phyloP scores from a whole-genome alignment of 768 basidiomycete species.

The Calocera cornea region DNA sequence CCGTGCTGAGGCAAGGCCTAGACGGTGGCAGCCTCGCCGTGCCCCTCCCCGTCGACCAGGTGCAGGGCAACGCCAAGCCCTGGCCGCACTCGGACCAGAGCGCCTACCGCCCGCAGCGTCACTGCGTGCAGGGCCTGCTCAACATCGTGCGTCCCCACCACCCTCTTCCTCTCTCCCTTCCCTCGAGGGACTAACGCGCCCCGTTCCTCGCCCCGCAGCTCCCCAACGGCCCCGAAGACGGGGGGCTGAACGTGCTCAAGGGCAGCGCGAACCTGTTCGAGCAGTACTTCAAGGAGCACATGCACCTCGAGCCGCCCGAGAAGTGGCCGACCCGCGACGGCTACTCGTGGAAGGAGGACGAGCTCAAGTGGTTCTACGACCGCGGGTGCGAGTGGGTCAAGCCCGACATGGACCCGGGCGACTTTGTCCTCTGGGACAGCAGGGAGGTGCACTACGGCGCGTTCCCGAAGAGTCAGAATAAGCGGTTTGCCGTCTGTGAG shows the following conservation, averaged over 20 bases:
- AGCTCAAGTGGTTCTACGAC: conserved; percentile 21
- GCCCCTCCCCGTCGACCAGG: background rate
- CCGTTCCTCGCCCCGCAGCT: background rate
- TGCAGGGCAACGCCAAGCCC: background rate
- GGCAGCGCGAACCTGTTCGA: conserved; percentile 22
- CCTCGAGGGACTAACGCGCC: background rate
- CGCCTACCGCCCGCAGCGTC: background rate
- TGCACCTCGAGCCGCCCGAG: conserved; percentile 15
- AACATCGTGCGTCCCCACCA: background rate
- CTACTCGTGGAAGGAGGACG: conserved; percentile 14
- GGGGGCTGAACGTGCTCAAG: conserved; percentile 27
- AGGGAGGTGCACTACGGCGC: conserved; percentile 15
- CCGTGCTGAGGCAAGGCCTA: background rate
- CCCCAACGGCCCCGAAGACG: conserved; percentile 25
- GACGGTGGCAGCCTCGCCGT: background rate
- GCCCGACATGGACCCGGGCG: conserved; percentile 20
- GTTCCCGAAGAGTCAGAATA: conserved; percentile 14
- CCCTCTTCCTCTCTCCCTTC: background rate
- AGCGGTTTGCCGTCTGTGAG: conserved; percentile 18
- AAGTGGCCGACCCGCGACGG: conserved; percentile 11
- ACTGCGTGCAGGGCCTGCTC: background rate
- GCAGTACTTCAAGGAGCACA: conserved; percentile 21
- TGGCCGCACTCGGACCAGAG: conserved; percentile 2
- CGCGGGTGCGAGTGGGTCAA: conserved; percentile 22
- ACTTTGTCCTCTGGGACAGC: conserved; percentile 24